These are phyloP conservation scores for Saturnispora diversa DNA, from an alignment of 805 yeast genomes.

Conservation along the genomic window DNA sequence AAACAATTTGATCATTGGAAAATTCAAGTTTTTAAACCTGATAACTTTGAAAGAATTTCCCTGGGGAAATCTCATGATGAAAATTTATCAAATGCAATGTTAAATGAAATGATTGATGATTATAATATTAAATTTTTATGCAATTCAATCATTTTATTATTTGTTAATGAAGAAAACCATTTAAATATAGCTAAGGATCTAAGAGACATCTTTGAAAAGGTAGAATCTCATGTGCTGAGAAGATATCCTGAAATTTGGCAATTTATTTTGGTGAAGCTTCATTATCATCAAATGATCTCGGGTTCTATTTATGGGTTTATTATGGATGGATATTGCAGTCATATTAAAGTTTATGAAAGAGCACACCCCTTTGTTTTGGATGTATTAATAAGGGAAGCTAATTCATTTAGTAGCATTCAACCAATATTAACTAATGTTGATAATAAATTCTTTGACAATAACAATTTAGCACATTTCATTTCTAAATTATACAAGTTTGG, in stretches of 20 bases:
- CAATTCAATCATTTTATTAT: conserved; percentile 22
- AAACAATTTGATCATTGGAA: conserved; percentile 28
- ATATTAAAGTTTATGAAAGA: background rate
- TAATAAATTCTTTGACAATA: conserved; percentile 21
- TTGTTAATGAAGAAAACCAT: conserved; percentile 15
- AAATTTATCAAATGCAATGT: conserved; percentile 5
- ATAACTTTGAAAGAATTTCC: conserved; percentile 21
- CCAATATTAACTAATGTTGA: conserved; percentile 14
- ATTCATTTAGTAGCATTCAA: conserved; percentile 11
- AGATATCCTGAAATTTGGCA: conserved; percentile 29
- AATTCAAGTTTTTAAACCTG: conserved; percentile 27
- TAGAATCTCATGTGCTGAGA: conserved; percentile 17
- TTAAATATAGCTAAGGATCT: conserved; percentile 16
- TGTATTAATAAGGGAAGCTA: conserved; percentile 18
- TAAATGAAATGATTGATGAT: conserved; percentile 21
- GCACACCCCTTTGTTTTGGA: conserved; percentile 20
- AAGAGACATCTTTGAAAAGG: conserved; percentile 13
- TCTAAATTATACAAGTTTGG: conserved; percentile 24
- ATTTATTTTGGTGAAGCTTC: conserved; percentile 23
- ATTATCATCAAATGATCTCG: conserved; percentile 16
- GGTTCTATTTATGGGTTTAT: conserved; percentile 19
- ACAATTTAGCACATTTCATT: conserved; percentile 21
- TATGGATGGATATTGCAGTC: conserved; percentile 9
- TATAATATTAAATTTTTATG: conserved; percentile 25
- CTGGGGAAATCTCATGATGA: background rate